phyloP scores from a whole-genome alignment of 768 basidiomycete genomes.

The Gloeopeniophorella convolvens region DNA sequence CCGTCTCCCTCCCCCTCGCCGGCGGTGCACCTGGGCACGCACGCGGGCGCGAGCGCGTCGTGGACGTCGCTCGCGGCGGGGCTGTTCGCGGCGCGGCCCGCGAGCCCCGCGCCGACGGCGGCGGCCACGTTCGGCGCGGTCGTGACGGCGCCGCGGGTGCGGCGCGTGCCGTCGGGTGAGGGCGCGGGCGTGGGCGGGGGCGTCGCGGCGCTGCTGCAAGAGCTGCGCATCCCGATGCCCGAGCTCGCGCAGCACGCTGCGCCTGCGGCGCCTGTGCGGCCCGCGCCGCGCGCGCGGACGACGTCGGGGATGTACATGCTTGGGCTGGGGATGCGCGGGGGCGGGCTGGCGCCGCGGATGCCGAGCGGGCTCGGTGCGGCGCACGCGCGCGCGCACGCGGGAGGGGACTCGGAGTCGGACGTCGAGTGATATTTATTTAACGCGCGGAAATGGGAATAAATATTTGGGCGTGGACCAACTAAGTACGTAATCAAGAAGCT shows the following conservation, averaged over 20 bases:
- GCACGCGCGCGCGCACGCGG: background rate
- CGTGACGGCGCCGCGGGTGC: slow-evolving; percentile 57
- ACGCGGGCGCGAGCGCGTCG: slow-evolving; percentile 14
- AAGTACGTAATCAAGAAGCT: too few species aligned
- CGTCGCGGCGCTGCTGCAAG: slow-evolving; percentile 27
- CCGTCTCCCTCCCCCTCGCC: slow-evolving; percentile 7
- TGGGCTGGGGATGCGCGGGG: slow-evolving; percentile 42
- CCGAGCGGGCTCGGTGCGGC: background rate
- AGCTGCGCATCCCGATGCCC: slow-evolving; percentile 57
- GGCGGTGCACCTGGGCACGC: slow-evolving; percentile 8
- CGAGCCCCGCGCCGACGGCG: slow-evolving; percentile 38
- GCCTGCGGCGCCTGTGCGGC: slow-evolving; percentile 20
- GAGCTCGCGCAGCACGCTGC: slow-evolving; percentile 26
- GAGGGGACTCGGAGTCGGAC: background rate
- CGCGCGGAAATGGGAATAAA: too few species aligned
- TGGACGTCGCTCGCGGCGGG: slow-evolving; percentile 54
- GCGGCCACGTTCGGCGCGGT: slow-evolving; percentile 71
- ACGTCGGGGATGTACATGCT: slow-evolving; percentile 60
- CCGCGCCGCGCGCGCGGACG: slow-evolving; percentile 37
- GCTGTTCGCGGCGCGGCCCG: slow-evolving; percentile 39
- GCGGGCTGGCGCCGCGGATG: background rate
- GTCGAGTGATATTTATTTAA: background rate
- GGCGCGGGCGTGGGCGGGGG: slow-evolving; percentile 21
- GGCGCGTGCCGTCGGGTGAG: slow-evolving; percentile 39
- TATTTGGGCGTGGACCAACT: too few species aligned